Percentiles rank a stretch among this genome's conserved stretches.
Conservation (phyloP, 371 early-diverging fungal genomes). For the Apophysomyces ossiformis region DNA sequence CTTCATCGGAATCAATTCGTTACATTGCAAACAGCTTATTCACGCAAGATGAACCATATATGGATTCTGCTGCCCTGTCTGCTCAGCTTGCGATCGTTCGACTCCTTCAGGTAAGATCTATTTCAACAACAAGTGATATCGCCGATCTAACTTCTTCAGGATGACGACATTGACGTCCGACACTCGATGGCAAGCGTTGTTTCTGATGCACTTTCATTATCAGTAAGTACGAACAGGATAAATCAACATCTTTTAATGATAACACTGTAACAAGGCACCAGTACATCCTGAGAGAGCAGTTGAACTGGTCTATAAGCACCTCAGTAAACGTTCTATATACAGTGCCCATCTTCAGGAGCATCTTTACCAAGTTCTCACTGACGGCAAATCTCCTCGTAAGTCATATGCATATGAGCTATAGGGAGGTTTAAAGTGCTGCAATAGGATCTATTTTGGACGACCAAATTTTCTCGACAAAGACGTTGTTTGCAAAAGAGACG, state of each 20-base stretch:
- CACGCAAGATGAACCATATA: neutral
- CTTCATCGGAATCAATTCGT: constrained; percentile 53
- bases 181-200: constrained; percentile 60
- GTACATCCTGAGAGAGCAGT: constrained; percentile 59
- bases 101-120: constrained; percentile 27
- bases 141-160: constrained; percentile 46
- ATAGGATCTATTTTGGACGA: constrained; percentile 32
- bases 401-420: constrained; percentile 13
- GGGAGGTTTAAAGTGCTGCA: neutral
- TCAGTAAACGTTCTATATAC: constrained; percentile 30
- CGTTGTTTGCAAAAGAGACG: constrained; percentile 55
- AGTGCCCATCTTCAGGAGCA: constrained; percentile 23
- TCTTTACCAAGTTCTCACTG: constrained; percentile 27
- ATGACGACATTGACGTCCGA: constrained; percentile 79
- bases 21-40: constrained; percentile 50
- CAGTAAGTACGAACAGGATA: constrained; percentile 13
- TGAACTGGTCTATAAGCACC: constrained; percentile 55
- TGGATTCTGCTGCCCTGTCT: constrained; percentile 14
- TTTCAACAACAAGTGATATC: neutral
- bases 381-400: constrained; percentile 22
- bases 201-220: constrained; percentile 52
- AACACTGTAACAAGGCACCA: constrained; percentile 24
- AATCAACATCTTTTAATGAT: neutral
- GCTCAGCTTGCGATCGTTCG: constrained; percentile 28
- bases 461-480: constrained; percentile 33